phyloP scores from a whole-genome alignment of 2,329 filamentous ascomycete species.

The Colletotrichum coccodes region DNA sequence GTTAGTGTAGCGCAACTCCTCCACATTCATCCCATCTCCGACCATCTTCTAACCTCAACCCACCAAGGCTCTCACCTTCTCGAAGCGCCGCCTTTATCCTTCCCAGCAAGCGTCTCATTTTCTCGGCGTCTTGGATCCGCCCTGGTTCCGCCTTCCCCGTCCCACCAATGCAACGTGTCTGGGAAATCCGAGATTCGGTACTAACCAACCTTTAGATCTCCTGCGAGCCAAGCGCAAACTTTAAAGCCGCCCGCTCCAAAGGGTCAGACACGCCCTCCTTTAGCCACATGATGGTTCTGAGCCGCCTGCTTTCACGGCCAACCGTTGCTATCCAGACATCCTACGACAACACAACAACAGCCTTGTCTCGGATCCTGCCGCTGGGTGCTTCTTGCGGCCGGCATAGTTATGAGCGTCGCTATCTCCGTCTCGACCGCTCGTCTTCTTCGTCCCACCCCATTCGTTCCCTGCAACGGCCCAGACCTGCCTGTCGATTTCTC shows the following conservation, averaged over 20 bases:
- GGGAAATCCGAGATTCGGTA: slow-evolving; percentile 19
- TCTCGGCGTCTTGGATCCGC: slow-evolving; percentile 6
- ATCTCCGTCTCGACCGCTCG: not conserved
- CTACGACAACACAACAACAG: slow-evolving; percentile 9
- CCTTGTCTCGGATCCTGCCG: slow-evolving; percentile 29
- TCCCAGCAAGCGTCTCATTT: slow-evolving; percentile 14
- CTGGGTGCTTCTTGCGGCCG: not conserved
- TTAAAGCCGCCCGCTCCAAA: not conserved
- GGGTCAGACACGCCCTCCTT: not conserved
- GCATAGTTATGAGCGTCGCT: slow-evolving; percentile 15
- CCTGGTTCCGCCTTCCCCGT: not conserved
- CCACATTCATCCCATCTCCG: slow-evolving; percentile 29
- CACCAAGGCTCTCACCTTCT: slow-evolving; percentile 14
- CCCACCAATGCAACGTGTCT: slow-evolving; percentile 14
- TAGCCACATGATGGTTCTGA: not conserved
- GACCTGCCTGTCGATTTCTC: not conserved
- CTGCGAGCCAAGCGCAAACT: slow-evolving; percentile 17
- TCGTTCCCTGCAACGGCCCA: slow-evolving; percentile 6
- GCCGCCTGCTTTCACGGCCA: not conserved
- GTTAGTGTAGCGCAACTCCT: slow-evolving; percentile 32
- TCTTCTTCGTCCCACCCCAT: not conserved
- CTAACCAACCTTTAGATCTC: slow-evolving; percentile 8
- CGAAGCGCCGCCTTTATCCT: slow-evolving; percentile 17
- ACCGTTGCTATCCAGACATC: slow-evolving; percentile 5
- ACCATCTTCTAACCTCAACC: slow-evolving; percentile 23